Conservation (phyloP, 352 stramenopile species). For the Globisporangium alternatum region DNA sequence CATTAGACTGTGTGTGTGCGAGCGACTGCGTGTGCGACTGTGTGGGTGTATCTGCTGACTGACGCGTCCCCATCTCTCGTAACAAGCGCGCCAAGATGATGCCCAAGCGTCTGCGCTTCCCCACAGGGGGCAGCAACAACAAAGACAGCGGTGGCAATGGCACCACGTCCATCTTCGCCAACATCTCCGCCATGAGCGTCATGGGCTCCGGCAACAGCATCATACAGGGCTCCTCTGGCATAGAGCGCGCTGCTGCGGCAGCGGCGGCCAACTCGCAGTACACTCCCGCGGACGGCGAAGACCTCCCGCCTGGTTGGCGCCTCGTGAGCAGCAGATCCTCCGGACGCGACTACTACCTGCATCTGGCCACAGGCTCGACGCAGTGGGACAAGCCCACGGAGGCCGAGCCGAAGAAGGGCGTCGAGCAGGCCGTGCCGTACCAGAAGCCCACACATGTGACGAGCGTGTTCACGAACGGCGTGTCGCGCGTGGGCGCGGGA, state of each 20-base stretch:
- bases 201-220: conserved; percentile 38
- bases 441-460: conserved; percentile 17
- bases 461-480: conserved; percentile 63
- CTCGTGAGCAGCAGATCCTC: conserved; percentile 65
- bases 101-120: conserved; percentile 61
- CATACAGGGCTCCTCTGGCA: conserved; percentile 33
- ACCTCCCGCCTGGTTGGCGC: conserved; percentile 61
- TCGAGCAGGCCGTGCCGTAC: conserved; percentile 16
- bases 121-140: conserved; percentile 30
- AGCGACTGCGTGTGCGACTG: neutral
- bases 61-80: neutral
- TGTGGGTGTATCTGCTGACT: neutral
- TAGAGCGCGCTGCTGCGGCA: conserved; percentile 33
- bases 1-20: too few species aligned
- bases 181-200: conserved; percentile 34
- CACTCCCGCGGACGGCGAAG: conserved; percentile 20
- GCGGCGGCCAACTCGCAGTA: conserved; percentile 36
- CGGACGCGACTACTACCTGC: conserved; percentile 70
- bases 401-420: conserved; percentile 44
- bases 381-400: conserved; percentile 72
- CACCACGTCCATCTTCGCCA: conserved; percentile 52
- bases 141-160: conserved; percentile 25
- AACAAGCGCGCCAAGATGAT: conserved; percentile 41
- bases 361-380: conserved; percentile 58
- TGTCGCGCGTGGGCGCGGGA: conserved; percentile 61